Conservation (phyloP, 2,329 filamentous ascomycete genomes). For the Paracamarosporium sp. region DNA sequence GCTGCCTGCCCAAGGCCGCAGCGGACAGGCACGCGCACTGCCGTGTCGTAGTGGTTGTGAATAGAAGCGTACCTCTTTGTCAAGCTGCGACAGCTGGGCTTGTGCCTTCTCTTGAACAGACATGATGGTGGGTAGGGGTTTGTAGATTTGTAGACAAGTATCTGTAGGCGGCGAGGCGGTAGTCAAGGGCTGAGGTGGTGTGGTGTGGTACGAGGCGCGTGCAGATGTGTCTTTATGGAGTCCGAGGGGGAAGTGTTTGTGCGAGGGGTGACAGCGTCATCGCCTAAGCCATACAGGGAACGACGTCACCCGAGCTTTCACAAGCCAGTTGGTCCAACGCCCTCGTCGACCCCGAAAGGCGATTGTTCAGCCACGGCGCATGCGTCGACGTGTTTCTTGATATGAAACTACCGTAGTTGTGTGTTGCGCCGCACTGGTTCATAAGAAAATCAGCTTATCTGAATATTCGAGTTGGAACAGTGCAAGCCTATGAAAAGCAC, state of each 20-base stretch:
- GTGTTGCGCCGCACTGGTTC: no score
- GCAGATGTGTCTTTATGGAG: slow-evolving; percentile 14
- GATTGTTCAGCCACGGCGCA: slow-evolving; percentile 2
- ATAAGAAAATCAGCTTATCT: no score
- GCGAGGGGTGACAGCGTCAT: slow-evolving; percentile 36
- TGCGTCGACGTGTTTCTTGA: background rate
- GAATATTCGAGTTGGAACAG: no score
- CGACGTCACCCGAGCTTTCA: slow-evolving; percentile 42
- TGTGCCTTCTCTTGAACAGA: slow-evolving; percentile 79
- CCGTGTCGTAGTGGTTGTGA: background rate
- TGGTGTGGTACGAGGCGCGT: slow-evolving; percentile 11
- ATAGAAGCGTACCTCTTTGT: slow-evolving; percentile 73
- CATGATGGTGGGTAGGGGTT: slow-evolving; percentile 59
- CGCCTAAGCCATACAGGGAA: slow-evolving; percentile 11
- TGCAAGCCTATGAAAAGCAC: background rate
- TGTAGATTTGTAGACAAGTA: background rate
- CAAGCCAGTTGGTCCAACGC: slow-evolving; percentile 30
- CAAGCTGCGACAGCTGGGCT: slow-evolving; percentile 78
- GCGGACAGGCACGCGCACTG: slow-evolving; percentile 6
- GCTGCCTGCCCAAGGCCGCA: background rate
- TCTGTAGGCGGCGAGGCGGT: slow-evolving; percentile 9
- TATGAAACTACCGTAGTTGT: background rate
- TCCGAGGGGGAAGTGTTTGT: slow-evolving; percentile 15
- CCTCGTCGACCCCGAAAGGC: slow-evolving; percentile 2
- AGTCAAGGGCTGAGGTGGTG: slow-evolving; percentile 12